These are phyloP conservation scores for Sechiopsis laciniata DNA, from an alignment of 306 rosid genomes.

Conservation along the genomic window DNA sequence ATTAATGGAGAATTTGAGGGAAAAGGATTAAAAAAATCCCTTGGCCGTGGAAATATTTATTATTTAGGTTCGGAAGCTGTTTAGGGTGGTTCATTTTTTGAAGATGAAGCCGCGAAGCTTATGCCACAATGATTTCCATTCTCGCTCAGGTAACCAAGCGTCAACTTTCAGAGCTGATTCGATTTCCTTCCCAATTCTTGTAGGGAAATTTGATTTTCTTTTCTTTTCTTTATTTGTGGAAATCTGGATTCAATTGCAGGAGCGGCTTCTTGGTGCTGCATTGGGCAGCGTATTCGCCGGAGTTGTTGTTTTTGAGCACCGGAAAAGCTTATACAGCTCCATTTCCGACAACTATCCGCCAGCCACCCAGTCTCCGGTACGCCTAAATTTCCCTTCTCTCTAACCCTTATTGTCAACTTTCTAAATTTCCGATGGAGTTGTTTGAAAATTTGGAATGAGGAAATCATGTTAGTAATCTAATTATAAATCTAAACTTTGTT, in stretches of 20 bases:
- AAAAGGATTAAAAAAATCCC: no score
- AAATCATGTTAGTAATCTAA: no score
- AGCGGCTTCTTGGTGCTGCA: slow-evolving; percentile 76
- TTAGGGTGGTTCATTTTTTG: no score
- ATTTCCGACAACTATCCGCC: slow-evolving; percentile 39
- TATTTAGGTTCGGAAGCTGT: no score
- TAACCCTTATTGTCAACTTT: no score
- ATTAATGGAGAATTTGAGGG: no score
- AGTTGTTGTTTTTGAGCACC: slow-evolving; percentile 53
- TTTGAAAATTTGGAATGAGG: no score
- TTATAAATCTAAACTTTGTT: no score
- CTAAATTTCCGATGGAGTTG: no score
- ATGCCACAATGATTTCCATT: slow-evolving; percentile 15
- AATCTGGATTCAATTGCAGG: slow-evolving; percentile 34
- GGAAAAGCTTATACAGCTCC: slow-evolving; percentile 56
- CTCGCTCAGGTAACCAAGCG: slow-evolving; percentile 15
- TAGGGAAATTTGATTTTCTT: not conserved
- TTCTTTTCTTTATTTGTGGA: not conserved
- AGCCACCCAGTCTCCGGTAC: slow-evolving; percentile 38
- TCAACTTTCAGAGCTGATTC: not conserved
- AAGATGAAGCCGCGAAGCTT: not conserved
- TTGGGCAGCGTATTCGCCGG: slow-evolving; percentile 63
- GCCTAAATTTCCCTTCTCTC: not conserved
- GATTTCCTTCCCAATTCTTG: not conserved
- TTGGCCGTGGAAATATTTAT: no score